A percentile compares a stretch with the other conserved stretches of the same genome.
phyloP scores from a whole-genome alignment of 1,284 basidiomycete genomes.

The Singerocomus rubriflavus region DNA sequence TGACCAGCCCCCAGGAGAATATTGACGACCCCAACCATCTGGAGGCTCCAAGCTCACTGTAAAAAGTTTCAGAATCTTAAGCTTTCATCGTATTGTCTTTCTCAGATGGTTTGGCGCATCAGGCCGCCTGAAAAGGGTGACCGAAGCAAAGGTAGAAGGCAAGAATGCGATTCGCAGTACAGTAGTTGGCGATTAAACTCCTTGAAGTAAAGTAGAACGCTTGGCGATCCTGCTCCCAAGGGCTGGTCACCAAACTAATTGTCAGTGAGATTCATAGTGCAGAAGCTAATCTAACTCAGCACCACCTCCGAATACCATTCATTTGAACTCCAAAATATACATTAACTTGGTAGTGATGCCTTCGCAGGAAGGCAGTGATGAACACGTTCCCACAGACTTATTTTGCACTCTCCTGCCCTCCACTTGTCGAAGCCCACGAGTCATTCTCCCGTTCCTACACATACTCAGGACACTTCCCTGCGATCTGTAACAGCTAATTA shows the following conservation, averaged over 20 bases:
- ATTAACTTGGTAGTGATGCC: not conserved
- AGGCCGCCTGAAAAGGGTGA: conserved; percentile 1
- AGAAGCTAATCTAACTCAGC: not conserved
- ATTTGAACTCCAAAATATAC: not conserved
- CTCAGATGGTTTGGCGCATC: not conserved
- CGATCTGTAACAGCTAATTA: conserved; percentile 6
- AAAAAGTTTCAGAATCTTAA: conserved; percentile 1
- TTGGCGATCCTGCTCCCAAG: not conserved
- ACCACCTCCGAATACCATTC: not conserved
- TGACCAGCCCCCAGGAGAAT: conserved; percentile 5
- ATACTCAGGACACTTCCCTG: not conserved
- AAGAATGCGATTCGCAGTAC: not conserved
- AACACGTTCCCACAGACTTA: not conserved
- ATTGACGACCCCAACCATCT: not conserved
- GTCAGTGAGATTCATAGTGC: not conserved
- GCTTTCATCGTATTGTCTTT: conserved; percentile 9
- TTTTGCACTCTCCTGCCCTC: not conserved
- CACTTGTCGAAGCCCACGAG: not conserved
- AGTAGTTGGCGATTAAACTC: not conserved
- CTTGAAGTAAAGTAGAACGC: not conserved
- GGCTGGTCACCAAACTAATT: not conserved
- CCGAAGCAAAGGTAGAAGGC: conserved; percentile 1
- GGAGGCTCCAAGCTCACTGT: not conserved
- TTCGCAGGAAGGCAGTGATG: not conserved
- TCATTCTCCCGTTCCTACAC: not conserved